These are phyloP conservation scores for Agrocybe praecox DNA, from an alignment of 768 basidiomycete genomes.

Conservation along the genomic window DNA sequence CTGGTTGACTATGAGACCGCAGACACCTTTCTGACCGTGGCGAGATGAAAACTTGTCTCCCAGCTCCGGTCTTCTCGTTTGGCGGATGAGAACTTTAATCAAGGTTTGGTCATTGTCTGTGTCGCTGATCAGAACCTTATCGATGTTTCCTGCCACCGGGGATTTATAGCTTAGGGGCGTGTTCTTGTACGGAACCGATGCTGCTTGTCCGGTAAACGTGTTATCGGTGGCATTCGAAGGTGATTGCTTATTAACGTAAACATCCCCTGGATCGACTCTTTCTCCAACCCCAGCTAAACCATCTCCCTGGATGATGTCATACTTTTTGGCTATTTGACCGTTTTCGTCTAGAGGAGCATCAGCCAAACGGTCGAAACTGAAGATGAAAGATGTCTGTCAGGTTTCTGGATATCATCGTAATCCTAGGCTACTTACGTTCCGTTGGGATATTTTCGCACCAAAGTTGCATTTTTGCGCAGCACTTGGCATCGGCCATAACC, in stretches of 20 bases:
- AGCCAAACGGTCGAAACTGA: constrained; percentile 89
- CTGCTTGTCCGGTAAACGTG: constrained; percentile 81
- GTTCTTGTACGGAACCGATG: constrained; percentile 87
- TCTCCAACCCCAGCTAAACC: constrained; percentile 96
- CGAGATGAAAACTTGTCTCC: constrained; percentile 99
- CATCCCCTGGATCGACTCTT: constrained; percentile 88
- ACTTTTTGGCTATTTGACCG: constrained; percentile 79
- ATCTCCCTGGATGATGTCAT: constrained; percentile 89
- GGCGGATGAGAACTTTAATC: constrained; percentile 96
- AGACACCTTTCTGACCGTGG: constrained; percentile 99
- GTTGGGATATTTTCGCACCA: constrained; percentile 95
- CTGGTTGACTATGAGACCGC: constrained; percentile 97
- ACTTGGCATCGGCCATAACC: constrained; percentile 99
- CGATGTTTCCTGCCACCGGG: constrained; percentile 90
- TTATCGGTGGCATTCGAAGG: constrained; percentile 95
- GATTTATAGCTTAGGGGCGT: constrained; percentile 93
- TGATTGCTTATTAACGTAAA: constrained; percentile 97
- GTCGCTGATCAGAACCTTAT: constrained; percentile 97
- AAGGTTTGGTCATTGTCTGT: constrained; percentile 96
- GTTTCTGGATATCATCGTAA: background rate
- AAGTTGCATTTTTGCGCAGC: constrained; percentile 90
- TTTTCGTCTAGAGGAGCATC: constrained; percentile 89
- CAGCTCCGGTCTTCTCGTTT: constrained; percentile 93
- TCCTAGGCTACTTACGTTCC: constrained; percentile 73
- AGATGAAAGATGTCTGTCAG: constrained; percentile 2